These are phyloP conservation scores for Annona squamosa DNA, from an alignment of 164 flowering plant genomes.

Conservation along the genomic window DNA sequence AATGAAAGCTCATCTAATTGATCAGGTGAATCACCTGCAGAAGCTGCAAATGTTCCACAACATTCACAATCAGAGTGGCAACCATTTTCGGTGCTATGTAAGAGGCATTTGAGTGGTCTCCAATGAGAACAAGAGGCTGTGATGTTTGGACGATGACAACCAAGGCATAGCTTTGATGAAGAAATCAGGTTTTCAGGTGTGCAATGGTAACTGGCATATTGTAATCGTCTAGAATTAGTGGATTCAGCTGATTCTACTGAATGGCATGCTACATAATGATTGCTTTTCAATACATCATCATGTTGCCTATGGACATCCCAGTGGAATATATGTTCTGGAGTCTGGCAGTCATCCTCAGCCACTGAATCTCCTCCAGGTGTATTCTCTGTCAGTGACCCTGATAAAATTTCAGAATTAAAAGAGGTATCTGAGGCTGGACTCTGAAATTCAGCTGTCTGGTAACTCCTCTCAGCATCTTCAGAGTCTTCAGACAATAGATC, in stretches of 20 bases:
- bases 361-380: constrained; percentile 19
- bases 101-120: not conserved
- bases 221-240: not conserved
- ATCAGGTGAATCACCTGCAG: constrained; percentile 9
- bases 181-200: not conserved
- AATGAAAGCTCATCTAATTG: not conserved
- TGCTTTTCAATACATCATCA: constrained; percentile 1
- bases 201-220: not conserved
- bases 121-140: not conserved
- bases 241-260: not conserved
- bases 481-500: constrained; percentile 34
- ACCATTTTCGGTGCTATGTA: constrained; percentile 6
- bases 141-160: constrained; percentile 3
- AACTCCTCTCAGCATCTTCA: constrained; percentile 36
- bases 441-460: constrained; percentile 14
- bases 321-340: not conserved
- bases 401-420: constrained; percentile 9
- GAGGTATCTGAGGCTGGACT: constrained; percentile 13
- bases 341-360: constrained; percentile 5
- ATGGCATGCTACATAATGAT: not conserved
- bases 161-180: constrained; percentile 6
- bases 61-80: constrained; percentile 1
- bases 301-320: constrained; percentile 7
- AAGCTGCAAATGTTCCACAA: constrained; percentile 10
- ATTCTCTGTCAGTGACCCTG: constrained; percentile 13